Conservation (phyloP, 257 asterid genomes). For the Dorcoceras hygrometricum region DNA sequence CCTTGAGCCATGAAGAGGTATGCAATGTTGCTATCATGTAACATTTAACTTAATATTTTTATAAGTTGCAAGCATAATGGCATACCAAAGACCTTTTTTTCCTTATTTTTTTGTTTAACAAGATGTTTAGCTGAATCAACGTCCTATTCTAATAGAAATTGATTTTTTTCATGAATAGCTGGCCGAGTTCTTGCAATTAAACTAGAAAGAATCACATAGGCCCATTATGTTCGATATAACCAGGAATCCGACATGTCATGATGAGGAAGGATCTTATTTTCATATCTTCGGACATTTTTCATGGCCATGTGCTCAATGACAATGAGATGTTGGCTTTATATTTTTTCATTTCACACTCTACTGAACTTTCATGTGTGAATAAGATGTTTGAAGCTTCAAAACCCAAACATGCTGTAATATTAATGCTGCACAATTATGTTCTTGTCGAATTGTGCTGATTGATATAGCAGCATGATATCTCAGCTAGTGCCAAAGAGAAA, state of each 20-base stretch:
- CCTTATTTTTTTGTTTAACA: background rate
- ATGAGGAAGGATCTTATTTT: slow-evolving; percentile 1
- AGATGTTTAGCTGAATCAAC: slow-evolving; percentile 1
- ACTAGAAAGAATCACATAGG: slow-evolving; percentile 13
- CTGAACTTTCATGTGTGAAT: background rate
- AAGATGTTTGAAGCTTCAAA: slow-evolving; percentile 22
- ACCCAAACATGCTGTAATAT: background rate
- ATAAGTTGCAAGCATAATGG: background rate
- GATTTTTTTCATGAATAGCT: slow-evolving; percentile 11
- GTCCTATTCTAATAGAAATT: background rate
- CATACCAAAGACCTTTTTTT: background rate
- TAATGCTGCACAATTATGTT: background rate
- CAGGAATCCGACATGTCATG: slow-evolving; percentile 16
- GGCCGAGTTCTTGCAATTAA: slow-evolving; percentile 4
- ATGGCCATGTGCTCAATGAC: background rate
- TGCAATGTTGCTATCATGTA: slow-evolving; percentile 13
- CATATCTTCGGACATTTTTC: background rate
- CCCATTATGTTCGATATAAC: slow-evolving; percentile 12
- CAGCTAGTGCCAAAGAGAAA: background rate
- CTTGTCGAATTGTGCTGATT: background rate
- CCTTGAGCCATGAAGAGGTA: slow-evolving; percentile 84
- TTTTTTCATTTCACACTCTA: background rate
- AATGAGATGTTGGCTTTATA: background rate
- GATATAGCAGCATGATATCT: slow-evolving; percentile 7
- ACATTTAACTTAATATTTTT: slow-evolving; percentile 18